A percentile compares a stretch with the other conserved stretches of the same genome.
These are phyloP conservation scores for Nannizzia gypsea DNA, from an alignment of 2,329 filamentous ascomycete species.

Conservation along the genomic window DNA sequence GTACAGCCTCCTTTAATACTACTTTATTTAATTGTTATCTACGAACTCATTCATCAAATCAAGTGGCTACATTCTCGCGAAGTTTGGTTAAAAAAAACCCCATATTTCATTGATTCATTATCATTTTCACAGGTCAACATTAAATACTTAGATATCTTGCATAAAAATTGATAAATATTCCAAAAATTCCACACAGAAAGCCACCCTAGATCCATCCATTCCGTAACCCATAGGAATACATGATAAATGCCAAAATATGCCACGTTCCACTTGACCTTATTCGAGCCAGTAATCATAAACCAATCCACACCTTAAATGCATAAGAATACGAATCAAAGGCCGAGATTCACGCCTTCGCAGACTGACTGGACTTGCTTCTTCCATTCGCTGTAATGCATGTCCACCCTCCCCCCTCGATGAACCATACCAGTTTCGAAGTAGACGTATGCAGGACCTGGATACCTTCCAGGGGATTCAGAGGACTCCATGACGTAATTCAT, in stretches of 20 bases:
- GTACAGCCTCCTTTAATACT: not conserved
- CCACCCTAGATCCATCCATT: not conserved
- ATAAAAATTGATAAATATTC: not conserved
- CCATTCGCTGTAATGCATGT: conserved; percentile 29
- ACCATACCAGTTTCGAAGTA: conserved; percentile 29
- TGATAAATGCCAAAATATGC: not conserved
- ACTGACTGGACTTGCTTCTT: conserved; percentile 26
- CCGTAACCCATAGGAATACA: not conserved
- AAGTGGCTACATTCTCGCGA: too few relatives aligned
- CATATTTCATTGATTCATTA: not conserved
- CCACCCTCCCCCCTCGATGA: conserved; percentile 22
- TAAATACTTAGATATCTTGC: not conserved
- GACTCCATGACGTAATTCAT: conserved; percentile 8
- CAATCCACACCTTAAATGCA: not conserved
- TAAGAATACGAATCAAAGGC: not conserved
- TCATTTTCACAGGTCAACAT: not conserved
- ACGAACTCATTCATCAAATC: too few relatives aligned
- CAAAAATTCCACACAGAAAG: not conserved
- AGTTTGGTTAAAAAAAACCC: too few relatives aligned
- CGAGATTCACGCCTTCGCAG: conserved; percentile 26
- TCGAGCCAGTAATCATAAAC: not conserved
- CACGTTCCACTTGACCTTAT: not conserved
- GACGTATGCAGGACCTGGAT: conserved; percentile 25
- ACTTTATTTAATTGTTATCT: too few relatives aligned
- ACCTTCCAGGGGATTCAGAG: conserved; percentile 2